Evolutionary conservation across 2,329 filamentous ascomycete species (phyloP), one percentile per base, ranked within the genome.

Genomic region (Xylaria sp.): DNA sequence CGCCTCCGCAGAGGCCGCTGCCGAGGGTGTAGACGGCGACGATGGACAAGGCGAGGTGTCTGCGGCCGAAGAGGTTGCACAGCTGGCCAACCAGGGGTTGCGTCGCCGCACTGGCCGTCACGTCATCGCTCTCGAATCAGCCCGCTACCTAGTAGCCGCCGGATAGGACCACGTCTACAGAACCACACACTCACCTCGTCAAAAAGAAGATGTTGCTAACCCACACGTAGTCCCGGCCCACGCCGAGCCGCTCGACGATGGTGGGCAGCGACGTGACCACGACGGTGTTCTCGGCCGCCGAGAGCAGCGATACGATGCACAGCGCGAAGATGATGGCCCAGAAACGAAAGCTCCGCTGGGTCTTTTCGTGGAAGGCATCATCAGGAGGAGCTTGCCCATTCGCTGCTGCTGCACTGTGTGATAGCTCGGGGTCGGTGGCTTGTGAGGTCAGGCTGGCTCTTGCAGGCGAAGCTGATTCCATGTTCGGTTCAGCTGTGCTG

Each of bases 51-150:
- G 69, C 64, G 1, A 72, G 54, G 47, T 64, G 71, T 39, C 76
- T 70, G 1, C 79, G 67, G 2, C 80, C 78, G 52, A 76, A 81
- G 16, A 80, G 70, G 50, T 80, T 72, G 2, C 72, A 69, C 1
- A 77, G 48, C 57, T 80, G 77, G 2, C 76, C 76, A 48, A 72
- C 76, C 0, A 78, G 52, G 0, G 78, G 77, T 51, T 77, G 76
- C 21, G 78, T 68, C 7, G 72, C 72, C 1, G 75, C 73, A 59
- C 61, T 68, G 43, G 24, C 18, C 29, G 16, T 17, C 13, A 37
- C 13, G 17, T 13, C 1, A 11, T 42, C 53, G 44, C 16, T 41
- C 5, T 13, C n/a, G 11, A 18, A 34, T 18, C 26, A 16, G 16
- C 7, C n/a, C 46, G 11, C 9, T n/a, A 21, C 44, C 37, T 21